Evolutionary conservation across 495 filamentous ascomycete genomes (phyloP), one percentile per base, ranked within the genome.

Genomic region (Penicillium lividum): DNA sequence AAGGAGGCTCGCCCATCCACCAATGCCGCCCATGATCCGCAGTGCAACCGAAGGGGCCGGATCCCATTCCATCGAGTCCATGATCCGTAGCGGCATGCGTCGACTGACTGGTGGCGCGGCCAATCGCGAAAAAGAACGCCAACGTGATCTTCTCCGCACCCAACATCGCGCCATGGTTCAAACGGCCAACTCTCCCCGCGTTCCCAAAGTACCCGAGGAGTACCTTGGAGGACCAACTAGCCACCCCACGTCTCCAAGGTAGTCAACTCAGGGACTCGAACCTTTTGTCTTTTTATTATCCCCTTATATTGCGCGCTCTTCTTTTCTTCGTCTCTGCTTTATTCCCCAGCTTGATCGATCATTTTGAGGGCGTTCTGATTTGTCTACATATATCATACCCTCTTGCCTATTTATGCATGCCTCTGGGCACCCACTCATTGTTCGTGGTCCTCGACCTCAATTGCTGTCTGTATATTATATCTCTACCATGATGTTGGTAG

Each of bases 21-120:
- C 59, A 74, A 44, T 57, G 45, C 80, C 67, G 73, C 84, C 65
- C 71, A 68, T 70, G 67, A 36, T 57, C 66, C 75, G 68, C 30
- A 74, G 71, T 46, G 77, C 56, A 44, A 77, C 71, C 15, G 81
- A 84, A 45, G 73, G 82, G 18, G 40, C 27, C 1, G 31, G 18
- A 50, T 82, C 84, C 0, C 85, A 86, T 51, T 85, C 88, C 54
- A 73, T 90, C 0, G 87, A 89, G 62, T 87, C 79, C 8, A 88
- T 86, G 81, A 86, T 88, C 61, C 68, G 82, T 58, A 81, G 78
- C 56, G 78, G 86, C 28, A 84, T 90, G 86, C 74, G 89, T 42
- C 77, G 89, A 61, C 77, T 90, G 30, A 88, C 87, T 0, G 84
- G 86, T 0, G 81, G 84, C 11, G 66, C 85, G 43, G 82, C 80